Evolutionary conservation across 768 basidiomycete genomes (phyloP).

Genomic region (Russula compacta): DNA sequence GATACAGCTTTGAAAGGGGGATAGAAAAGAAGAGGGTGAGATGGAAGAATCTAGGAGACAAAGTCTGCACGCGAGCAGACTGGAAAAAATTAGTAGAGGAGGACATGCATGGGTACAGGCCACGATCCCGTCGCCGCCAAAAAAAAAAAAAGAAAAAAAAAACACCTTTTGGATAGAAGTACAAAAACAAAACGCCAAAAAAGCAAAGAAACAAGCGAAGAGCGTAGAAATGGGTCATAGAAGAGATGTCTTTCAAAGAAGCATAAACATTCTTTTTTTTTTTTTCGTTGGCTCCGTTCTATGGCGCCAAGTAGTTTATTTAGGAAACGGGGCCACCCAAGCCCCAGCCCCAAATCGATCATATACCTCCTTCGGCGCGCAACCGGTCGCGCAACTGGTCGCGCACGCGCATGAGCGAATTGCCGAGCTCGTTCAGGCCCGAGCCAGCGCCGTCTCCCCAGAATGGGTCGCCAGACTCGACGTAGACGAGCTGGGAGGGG

Average conservation of each 20-base stretch:
- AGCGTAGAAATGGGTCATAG: background rate
- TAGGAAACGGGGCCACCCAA: too few relatives aligned
- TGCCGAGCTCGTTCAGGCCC: slow-evolving; percentile 58
- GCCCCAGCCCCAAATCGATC: background rate
- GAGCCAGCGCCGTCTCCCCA: slow-evolving; percentile 56
- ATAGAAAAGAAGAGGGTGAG: too few relatives aligned
- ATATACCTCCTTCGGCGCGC: slow-evolving; percentile 21
- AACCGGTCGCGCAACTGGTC: slow-evolving; percentile 39
- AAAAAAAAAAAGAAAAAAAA: too few relatives aligned
- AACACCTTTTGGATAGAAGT: background rate
- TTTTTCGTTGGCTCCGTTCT: too few relatives aligned
- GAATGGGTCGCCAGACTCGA: slow-evolving; percentile 46
- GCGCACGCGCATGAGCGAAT: slow-evolving; percentile 46
- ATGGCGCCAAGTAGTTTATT: too few relatives aligned
- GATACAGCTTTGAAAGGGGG: too few relatives aligned
- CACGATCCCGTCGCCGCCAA: background rate
- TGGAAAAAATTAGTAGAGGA: background rate
- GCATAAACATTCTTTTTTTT: background rate
- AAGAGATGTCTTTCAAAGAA: background rate
- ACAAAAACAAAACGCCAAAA: background rate
- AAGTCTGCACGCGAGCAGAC: background rate
- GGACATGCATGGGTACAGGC: background rate
- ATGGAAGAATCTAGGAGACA: too few relatives aligned
- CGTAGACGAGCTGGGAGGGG: slow-evolving; percentile 36
- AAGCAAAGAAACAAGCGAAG: background rate